Base-by-base conservation (phyloP, 768 basidiomycete genomes). In the Phlebiopsis flavidoalba region DNA sequence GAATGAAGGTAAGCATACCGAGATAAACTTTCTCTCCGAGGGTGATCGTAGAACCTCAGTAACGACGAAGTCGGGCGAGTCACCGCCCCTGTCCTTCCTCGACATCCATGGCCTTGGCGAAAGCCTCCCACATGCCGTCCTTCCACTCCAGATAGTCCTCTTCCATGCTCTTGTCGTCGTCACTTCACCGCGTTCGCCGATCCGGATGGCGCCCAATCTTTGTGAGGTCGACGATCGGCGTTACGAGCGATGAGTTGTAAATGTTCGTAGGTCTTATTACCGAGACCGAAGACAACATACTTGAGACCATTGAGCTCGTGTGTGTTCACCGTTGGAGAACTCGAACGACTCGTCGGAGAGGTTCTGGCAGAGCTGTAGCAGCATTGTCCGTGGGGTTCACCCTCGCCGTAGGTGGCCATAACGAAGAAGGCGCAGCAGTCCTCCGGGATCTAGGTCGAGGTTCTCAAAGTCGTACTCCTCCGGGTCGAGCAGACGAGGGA, bases 61-160 rank as follows among this genome's bases (percentile, higher is more conserved):
- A 35, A 99, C 95, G 22, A 83, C 81, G 67, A 99, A 99, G 79
- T 99, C 96, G 45, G 96, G 85, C 26, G 89, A 84, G 71, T 99
- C 96, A 54, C 93, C 95, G 55, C 93, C 93, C n/a, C 66, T 95
- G 95, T 40, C 97, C 96, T 73, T 98, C 97, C 73, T 98, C 95
- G 54, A 97, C 93, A 56, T 83, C 82, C 82, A 98, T 83, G 21
- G 83, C 83, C 58, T 79, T 72, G n/a, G 94, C 81, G 62, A 98
- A 92, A 5, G 86, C 85, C 17, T 89, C 87, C 91, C 95, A 98
- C 95, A 98, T 95, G 66, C 81, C 83, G 70, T 99, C 96, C 74
- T 98, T 99, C 96, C 96, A 99, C 68, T 93, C 95, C 12, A 99
- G 84, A 72, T 98, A 99, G 74, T 99, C 96, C 77, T 99, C 96